Base-by-base conservation (phyloP, 2,329 filamentous ascomycete genomes). In the Colletotrichum cereale region DNA sequence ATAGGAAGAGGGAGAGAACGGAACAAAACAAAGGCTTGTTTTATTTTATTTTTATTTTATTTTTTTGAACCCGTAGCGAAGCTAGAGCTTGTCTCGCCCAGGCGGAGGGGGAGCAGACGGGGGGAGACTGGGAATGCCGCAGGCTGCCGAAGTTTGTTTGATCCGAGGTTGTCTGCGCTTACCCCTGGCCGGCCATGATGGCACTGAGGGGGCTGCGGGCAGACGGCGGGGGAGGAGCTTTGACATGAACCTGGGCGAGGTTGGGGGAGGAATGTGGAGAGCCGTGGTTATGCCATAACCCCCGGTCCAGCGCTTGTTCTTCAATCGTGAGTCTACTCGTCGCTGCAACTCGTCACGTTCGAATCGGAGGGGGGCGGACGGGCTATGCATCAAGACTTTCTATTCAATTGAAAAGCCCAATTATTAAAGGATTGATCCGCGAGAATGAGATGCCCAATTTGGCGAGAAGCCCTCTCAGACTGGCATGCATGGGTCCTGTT, bases 111-210 rank as follows among this genome's bases (percentile, higher is more conserved):
- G 57, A n/a, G n/a, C n/a, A n/a, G n/a, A n/a, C n/a, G n/a, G 67
- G 57, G 24, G n/a, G 34, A 52, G 21, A 36, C 42, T 60, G 50
- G 67, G 44, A 66, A 63, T 71, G 62, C 73, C 73, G 73, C 63
- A 61, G 56, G 61, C 71, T 73, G 73, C 73, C 73, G 71, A 70
- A 66, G 53, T 66, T 70, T 50, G 62, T 66, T 67, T 74, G 73
- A 71, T 74, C 73, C 73, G 71, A 74, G 73, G 73, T 74, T 74
- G 73, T 64, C 40, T 72, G 70, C 70, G 68, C 68, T 55, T 68
- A 68, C 65, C 68, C 68, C 58, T 71, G 68, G 68, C 57, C n/a
- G 57, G 67, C 65, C 58, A 68, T 63, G 68, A 71, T 71, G 42
- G 47, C 64, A 62, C 31, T 61, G 26, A 36, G 34, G 47, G 31